Conservation (phyloP, 2,329 filamentous ascomycete species). For the Colletotrichum australisinense region DNA sequence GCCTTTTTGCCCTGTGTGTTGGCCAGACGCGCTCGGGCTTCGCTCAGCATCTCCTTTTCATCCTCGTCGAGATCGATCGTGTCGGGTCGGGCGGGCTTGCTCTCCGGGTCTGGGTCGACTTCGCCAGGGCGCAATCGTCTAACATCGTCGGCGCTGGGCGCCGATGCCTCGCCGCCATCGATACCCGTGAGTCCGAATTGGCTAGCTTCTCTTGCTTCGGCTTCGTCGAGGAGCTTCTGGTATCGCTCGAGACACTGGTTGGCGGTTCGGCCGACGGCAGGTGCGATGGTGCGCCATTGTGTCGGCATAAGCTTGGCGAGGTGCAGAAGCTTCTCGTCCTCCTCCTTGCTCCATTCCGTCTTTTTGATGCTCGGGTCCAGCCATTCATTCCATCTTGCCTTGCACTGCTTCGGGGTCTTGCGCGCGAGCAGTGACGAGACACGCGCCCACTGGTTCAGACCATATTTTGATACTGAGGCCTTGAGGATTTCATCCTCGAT, state of each 20-base stretch:
- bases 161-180: conserved; percentile 85
- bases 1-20: conserved; percentile 99
- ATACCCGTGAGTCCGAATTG: conserved; percentile 87
- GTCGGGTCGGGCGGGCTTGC: conserved; percentile 93
- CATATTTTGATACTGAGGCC: conserved; percentile 93
- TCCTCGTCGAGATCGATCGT: conserved; percentile 99
- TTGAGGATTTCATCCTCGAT: conserved; percentile 97
- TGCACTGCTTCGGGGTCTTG: conserved; percentile 99
- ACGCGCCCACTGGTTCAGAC: conserved; percentile 97
- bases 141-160: conserved; percentile 93
- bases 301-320: conserved; percentile 98
- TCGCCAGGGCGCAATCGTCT: conserved; percentile 90
- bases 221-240: conserved; percentile 95
- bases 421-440: conserved; percentile 96
- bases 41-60: conserved; percentile 99
- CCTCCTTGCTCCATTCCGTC: conserved; percentile 98
- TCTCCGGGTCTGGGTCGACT: conserved; percentile 96
- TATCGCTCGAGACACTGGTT: conserved; percentile 98
- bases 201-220: conserved; percentile 88
- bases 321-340: conserved; percentile 97
- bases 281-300: conserved; percentile 98
- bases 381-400: conserved; percentile 98
- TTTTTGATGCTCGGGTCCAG: conserved; percentile 97
- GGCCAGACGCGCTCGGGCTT: conserved; percentile 93
- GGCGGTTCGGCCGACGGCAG: conserved; percentile 94